Evolutionary conservation across 192 early-diverging fungal genomes (phyloP).

Genomic region (Lobosporangium transversale): DNA sequence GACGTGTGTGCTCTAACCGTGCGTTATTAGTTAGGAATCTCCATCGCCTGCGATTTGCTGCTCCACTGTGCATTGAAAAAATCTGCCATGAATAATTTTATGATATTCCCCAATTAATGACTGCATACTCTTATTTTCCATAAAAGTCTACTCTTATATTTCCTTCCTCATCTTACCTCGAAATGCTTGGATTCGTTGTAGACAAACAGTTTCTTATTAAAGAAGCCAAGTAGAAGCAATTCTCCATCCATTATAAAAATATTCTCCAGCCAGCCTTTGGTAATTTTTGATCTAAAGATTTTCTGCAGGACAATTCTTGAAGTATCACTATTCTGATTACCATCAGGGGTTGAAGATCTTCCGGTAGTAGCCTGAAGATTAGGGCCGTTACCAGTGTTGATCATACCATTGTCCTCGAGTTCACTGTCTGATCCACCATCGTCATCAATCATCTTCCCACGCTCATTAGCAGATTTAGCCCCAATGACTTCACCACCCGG

Average conservation of each 20-base stretch:
- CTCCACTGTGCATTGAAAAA: slow-evolving; percentile 77
- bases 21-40: slow-evolving; percentile 64
- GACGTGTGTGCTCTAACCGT: slow-evolving; percentile 57
- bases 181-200: slow-evolving; percentile 74
- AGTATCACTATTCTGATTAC: neutral
- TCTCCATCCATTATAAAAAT: slow-evolving; percentile 60
- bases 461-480: neutral
- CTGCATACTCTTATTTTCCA: no score
- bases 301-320: slow-evolving; percentile 55
- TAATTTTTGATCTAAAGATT: slow-evolving; percentile 70
- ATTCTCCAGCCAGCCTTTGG: slow-evolving; percentile 80
- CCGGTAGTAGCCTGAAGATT: neutral
- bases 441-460: slow-evolving; percentile 8
- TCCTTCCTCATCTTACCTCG: no score
- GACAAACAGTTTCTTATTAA: slow-evolving; percentile 75
- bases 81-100: slow-evolving; percentile 53
- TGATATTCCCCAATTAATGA: no score
- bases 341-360: neutral
- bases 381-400: slow-evolving; percentile 1
- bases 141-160: no score
- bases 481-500: slow-evolving; percentile 25
- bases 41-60: slow-evolving; percentile 75
- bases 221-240: slow-evolving; percentile 76
- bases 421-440: neutral
- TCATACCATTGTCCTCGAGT: slow-evolving; percentile 4